phyloP scores from a whole-genome alignment of 345 rosid genomes.

The Bretschneidera sinensis region DNA sequence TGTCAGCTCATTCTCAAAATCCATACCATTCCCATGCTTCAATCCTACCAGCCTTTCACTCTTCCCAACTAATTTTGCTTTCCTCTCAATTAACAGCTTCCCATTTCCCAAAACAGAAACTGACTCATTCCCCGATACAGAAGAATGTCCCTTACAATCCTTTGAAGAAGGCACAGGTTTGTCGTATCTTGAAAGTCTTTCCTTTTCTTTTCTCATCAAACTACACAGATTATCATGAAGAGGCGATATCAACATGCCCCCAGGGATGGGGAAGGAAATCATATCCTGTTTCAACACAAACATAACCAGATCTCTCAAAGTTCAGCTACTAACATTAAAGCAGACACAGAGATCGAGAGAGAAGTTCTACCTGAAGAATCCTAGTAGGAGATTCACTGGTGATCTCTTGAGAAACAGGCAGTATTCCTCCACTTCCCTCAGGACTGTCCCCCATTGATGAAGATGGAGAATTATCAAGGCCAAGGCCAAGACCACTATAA shows the following conservation, averaged over 20 bases:
- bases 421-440: conserved; percentile 36
- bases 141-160: conserved; percentile 24
- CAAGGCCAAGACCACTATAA: too few species aligned
- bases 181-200: conserved; percentile 15
- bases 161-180: conserved; percentile 22
- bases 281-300: conserved; percentile 51
- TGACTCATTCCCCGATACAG: conserved; percentile 24
- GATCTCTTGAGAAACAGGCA: conserved; percentile 18
- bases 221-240: conserved; percentile 51
- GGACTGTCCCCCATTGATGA: conserved; percentile 41
- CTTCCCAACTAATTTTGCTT: conserved; percentile 29
- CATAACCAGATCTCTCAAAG: conserved; percentile 15
- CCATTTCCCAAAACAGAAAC: conserved; percentile 21
- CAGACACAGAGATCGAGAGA: conserved; percentile 19
- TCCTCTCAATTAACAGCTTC: conserved; percentile 30
- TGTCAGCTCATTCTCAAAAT: too few species aligned
- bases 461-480: conserved; percentile 57
- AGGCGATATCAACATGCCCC: conserved; percentile 54
- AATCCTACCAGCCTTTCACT: too few species aligned
- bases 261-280: conserved; percentile 52
- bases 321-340: conserved; percentile 12
- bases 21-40: too few species aligned
- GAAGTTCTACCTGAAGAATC: conserved; percentile 61
- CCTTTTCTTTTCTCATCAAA: conserved; percentile 34
- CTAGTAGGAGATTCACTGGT: conserved; percentile 42